These are phyloP conservation scores for Graphiopsis chlorocephala DNA, from an alignment of 2,329 filamentous ascomycete genomes.

Conservation along the genomic window DNA sequence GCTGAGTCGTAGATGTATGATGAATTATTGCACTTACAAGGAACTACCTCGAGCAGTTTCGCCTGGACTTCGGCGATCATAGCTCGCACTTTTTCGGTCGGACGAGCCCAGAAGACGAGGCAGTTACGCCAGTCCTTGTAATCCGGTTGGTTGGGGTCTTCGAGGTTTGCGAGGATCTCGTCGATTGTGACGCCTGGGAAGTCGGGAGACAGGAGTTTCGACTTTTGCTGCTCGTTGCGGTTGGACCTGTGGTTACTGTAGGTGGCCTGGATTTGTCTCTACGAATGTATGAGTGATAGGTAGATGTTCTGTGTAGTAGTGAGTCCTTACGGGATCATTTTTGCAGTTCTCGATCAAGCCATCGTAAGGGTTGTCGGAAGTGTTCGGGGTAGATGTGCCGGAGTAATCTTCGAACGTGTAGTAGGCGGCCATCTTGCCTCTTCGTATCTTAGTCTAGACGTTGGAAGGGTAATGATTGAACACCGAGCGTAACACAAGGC, in stretches of 20 bases:
- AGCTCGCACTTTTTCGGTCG: conserved; percentile 66
- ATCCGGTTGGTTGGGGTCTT: conserved; percentile 60
- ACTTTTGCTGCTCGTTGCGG: conserved; percentile 72
- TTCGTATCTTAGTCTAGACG: neutral
- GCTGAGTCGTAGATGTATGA: neutral
- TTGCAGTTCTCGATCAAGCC: conserved; percentile 67
- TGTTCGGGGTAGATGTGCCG: conserved; percentile 22
- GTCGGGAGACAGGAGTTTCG: conserved; percentile 65
- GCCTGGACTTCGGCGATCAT: conserved; percentile 69
- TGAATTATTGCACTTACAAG: conserved; percentile 55
- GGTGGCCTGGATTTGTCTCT: conserved; percentile 66
- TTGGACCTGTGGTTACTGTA: conserved; percentile 73
- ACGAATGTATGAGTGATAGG: conserved; percentile 6
- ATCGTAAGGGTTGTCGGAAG: conserved; percentile 70
- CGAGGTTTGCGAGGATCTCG: conserved; percentile 68
- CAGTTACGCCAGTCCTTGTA: conserved; percentile 77
- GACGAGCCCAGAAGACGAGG: conserved; percentile 83
- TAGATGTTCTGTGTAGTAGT: neutral
- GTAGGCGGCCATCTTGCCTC: conserved; percentile 31
- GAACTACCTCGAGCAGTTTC: conserved; percentile 60
- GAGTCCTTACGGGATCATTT: conserved; percentile 60
- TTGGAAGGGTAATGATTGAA: neutral
- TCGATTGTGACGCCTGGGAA: conserved; percentile 75
- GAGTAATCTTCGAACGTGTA: conserved; percentile 38
- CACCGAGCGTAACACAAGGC: neutral